phyloP scores from a whole-genome alignment of 306 rosid genomes.

The Oemleria cerasiformis region DNA sequence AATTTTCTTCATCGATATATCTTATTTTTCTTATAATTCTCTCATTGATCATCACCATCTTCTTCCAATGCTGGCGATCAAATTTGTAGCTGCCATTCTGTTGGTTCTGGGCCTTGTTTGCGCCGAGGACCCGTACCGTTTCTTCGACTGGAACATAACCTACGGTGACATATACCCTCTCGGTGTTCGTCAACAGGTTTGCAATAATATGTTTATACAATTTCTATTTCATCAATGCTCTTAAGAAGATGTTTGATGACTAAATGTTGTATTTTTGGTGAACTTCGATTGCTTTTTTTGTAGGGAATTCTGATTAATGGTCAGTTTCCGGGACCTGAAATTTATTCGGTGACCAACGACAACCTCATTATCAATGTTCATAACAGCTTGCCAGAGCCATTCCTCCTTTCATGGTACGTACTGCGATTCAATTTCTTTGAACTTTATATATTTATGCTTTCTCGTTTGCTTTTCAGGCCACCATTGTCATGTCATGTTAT shows the following conservation, averaged over 20 bases:
- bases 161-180: slow-evolving; percentile 80
- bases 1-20: background rate
- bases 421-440: background rate
- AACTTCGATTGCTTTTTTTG: background rate
- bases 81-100: slow-evolving; percentile 11
- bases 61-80: slow-evolving; percentile 13
- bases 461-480: background rate
- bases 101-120: slow-evolving; percentile 17
- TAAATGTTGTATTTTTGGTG: background rate
- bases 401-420: slow-evolving; percentile 85
- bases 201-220: background rate
- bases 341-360: slow-evolving; percentile 77
- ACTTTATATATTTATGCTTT: background rate
- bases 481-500: background rate
- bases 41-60: background rate
- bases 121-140: slow-evolving; percentile 66
- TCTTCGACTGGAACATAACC: slow-evolving; percentile 71
- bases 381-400: slow-evolving; percentile 74
- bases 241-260: background rate
- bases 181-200: slow-evolving; percentile 64
- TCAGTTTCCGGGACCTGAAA: slow-evolving; percentile 81
- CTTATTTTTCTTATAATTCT: background rate
- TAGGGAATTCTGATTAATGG: slow-evolving; percentile 91
- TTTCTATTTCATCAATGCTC: background rate
- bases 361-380: slow-evolving; percentile 74